Conservation (phyloP, 164 flowering plant genomes). For the Santalum album region DNA sequence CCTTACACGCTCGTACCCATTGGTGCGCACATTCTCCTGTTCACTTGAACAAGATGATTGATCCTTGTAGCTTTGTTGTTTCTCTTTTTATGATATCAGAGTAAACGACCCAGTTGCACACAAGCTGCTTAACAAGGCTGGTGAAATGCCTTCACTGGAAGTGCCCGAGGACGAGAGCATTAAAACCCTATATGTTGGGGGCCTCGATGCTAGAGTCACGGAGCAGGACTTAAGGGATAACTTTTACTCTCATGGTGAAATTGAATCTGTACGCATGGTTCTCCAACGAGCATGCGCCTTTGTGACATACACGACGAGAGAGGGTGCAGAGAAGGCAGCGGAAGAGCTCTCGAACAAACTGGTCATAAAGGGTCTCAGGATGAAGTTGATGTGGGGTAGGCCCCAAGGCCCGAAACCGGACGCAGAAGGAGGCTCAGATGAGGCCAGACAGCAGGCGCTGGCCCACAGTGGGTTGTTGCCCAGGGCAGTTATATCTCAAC, state of each 20-base stretch:
- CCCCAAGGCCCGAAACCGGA: constrained; percentile 84
- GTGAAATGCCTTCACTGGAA: constrained; percentile 82
- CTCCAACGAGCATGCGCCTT: constrained; percentile 81
- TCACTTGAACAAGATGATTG: too few relatives aligned
- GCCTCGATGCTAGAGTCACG: constrained; percentile 65
- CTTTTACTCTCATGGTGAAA: constrained; percentile 91
- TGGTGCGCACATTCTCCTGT: too few relatives aligned
- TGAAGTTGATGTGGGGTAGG: constrained; percentile 90
- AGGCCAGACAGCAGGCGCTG: constrained; percentile 47
- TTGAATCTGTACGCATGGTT: constrained; percentile 76
- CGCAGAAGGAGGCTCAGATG: constrained; percentile 43
- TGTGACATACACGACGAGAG: constrained; percentile 89
- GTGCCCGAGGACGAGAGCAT: constrained; percentile 91
- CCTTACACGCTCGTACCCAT: too few relatives aligned
- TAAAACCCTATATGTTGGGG: constrained; percentile 88
- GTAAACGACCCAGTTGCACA: constrained; percentile 93
- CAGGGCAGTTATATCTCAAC: constrained; percentile 78
- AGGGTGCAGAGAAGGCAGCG: constrained; percentile 94
- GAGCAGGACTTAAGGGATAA: constrained; percentile 89
- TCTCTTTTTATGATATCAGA: too few relatives aligned
- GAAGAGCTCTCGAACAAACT: constrained; percentile 89
- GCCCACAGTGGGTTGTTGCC: constrained; percentile 82
- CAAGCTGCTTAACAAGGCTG: constrained; percentile 87
- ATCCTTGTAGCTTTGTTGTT: too few relatives aligned
- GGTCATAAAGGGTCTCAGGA: constrained; percentile 72